Conservation (phyloP, 2,329 filamentous ascomycete genomes). For the Tolypocladium nubicola region DNA sequence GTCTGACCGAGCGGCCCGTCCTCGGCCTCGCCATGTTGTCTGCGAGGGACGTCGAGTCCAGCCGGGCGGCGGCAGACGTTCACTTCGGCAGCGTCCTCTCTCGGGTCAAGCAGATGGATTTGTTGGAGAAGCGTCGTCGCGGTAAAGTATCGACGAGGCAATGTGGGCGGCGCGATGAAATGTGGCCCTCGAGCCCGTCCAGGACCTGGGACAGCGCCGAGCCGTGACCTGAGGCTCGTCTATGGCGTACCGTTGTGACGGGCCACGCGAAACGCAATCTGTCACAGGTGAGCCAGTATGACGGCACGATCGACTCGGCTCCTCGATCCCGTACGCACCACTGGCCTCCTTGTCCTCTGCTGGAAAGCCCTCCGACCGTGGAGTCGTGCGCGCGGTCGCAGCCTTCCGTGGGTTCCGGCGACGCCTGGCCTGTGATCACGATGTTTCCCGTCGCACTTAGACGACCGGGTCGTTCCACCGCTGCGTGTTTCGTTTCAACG, state of each 20-base stretch:
- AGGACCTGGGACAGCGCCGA: background rate
- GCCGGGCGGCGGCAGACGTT: background rate
- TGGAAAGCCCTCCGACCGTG: background rate
- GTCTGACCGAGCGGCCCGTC: background rate
- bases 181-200: background rate
- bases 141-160: background rate
- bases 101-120: background rate
- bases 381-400: background rate
- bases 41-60: background rate
- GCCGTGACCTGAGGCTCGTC: background rate
- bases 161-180: background rate
- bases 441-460: background rate
- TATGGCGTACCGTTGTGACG: background rate
- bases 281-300: background rate
- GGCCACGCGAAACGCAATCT: background rate
- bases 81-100: background rate
- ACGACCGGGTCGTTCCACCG: background rate
- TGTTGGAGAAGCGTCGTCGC: background rate
- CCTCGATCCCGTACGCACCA: background rate
- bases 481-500: background rate
- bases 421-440: background rate
- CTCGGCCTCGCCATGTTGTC: slow-evolving; percentile 1
- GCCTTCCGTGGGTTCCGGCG: background rate
- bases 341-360: background rate
- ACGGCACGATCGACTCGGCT: background rate